phyloP scores from a whole-genome alignment of 2,329 filamentous ascomycete genomes.

The Diaporthe sp. region DNA sequence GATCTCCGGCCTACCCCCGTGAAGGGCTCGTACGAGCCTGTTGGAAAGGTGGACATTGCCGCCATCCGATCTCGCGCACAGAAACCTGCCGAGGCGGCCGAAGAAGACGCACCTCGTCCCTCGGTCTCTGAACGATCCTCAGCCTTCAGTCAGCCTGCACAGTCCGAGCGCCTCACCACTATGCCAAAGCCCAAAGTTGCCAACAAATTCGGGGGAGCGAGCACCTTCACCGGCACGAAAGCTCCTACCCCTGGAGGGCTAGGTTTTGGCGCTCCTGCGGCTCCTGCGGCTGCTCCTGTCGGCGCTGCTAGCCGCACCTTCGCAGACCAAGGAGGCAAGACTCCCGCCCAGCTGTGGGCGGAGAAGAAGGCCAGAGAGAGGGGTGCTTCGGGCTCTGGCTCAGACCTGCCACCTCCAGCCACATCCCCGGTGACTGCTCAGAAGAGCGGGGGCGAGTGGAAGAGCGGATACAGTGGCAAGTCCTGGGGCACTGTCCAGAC shows the following conservation, averaged over 20 bases:
- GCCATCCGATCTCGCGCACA: slow-evolving; percentile 89
- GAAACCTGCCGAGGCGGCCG: slow-evolving; percentile 62
- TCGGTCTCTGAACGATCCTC: slow-evolving; percentile 80
- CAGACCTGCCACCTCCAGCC: slow-evolving; percentile 53
- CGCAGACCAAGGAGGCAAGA: slow-evolving; percentile 94
- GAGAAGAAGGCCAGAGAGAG: slow-evolving; percentile 93
- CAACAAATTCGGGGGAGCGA: slow-evolving; percentile 82
- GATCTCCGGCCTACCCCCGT: slow-evolving; percentile 87
- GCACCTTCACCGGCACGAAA: slow-evolving; percentile 87
- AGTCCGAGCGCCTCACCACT: slow-evolving; percentile 83
- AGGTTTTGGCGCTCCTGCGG: slow-evolving; percentile 69
- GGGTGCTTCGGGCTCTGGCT: slow-evolving; percentile 59
- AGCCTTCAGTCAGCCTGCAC: slow-evolving; percentile 70
- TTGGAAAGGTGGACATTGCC: slow-evolving; percentile 97
- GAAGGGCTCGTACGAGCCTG: slow-evolving; percentile 92
- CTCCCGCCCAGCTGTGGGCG: slow-evolving; percentile 95
- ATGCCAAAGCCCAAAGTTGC: slow-evolving; percentile 95
- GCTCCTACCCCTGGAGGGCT: slow-evolving; percentile 80
- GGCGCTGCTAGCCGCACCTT: slow-evolving; percentile 91
- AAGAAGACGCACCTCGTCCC: slow-evolving; percentile 56
- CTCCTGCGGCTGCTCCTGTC: slow-evolving; percentile 70
- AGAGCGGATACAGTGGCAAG: slow-evolving; percentile 91
- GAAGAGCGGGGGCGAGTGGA: slow-evolving; percentile 84
- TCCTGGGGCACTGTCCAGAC: slow-evolving; percentile 88
- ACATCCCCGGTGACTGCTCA: slow-evolving; percentile 72